phyloP scores from a whole-genome alignment of 805 yeast species.

The Millerozyma acaciae region DNA sequence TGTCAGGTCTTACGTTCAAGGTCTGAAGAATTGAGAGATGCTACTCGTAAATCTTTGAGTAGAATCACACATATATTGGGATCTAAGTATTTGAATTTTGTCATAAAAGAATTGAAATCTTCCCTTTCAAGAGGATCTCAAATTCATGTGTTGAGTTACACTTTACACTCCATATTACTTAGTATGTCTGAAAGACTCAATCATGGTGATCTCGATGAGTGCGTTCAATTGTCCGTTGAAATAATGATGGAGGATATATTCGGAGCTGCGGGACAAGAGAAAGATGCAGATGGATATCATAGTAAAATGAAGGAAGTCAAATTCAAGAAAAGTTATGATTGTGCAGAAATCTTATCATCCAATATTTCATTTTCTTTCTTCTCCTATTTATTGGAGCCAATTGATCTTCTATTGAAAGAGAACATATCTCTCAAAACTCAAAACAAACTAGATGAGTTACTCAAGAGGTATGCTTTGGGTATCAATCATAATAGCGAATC shows the following conservation, averaged over 20 bases:
- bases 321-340: conserved; percentile 81
- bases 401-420: conserved; percentile 58
- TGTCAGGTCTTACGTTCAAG: conserved; percentile 85
- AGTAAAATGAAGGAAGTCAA: conserved; percentile 88
- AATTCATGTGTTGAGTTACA: conserved; percentile 85
- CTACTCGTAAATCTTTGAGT: conserved; percentile 71
- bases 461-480: conserved; percentile 77
- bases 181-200: conserved; percentile 43
- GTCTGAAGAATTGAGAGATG: conserved; percentile 84
- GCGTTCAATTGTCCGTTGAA: conserved; percentile 56
- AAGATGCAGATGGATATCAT: conserved; percentile 88
- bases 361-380: conserved; percentile 59
- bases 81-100: conserved; percentile 64
- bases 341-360: conserved; percentile 72
- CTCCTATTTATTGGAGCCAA: conserved; percentile 58
- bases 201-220: conserved; percentile 75
- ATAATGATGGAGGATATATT: conserved; percentile 88
- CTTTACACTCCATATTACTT: conserved; percentile 70
- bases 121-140: conserved; percentile 90
- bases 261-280: conserved; percentile 89
- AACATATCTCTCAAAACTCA: conserved; percentile 65
- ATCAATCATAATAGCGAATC: conserved; percentile 64
- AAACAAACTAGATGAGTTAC: conserved; percentile 70
- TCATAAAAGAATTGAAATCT: conserved; percentile 70
- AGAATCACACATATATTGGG: conserved; percentile 66